Evolutionary conservation across 257 asterid species (phyloP), one percentile per base, ranked within the genome.

Genomic region (Lavandula angustifolia): DNA sequence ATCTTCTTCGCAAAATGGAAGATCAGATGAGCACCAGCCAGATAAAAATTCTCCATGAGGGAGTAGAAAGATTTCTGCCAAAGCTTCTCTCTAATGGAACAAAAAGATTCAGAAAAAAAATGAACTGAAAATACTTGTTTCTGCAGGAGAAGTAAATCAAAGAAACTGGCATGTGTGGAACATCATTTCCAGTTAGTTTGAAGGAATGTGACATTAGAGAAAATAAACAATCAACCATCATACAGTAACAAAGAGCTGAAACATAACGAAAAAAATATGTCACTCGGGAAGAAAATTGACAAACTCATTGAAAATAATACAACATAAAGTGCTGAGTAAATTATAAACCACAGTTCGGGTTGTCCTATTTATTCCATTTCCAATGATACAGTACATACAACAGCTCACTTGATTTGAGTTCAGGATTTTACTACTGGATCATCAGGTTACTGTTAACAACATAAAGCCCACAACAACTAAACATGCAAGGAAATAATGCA

Each of bases 21-120:
- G 82, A 75, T 86, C 82, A 63, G 99, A 87, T 12, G 99, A 87
- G 83, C 98, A 90, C 99, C 99, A 94, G 68, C 80, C 79, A 71
- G 99, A 79, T 58, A 94, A 58, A 76, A 94, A 94, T 60, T 83
- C 94, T 78, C 87, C 95, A 75, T 85, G 95, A 2, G 85, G 81
- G 27, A 83, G 85, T 57, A 82, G 69, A 82, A 94, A 90, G 73
- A 84, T 80, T 52, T 84, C 86, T 4, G 89, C 78, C 84, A 94
- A 79, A 73, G 79, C 86, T 68, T 90, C 92, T 13, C 97, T 86
- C 99, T 94, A 95, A 70, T 75, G 80, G 71, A 81, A 73, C 55
- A 66, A 60, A 33, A 76, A 60, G 34, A 54, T 68, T 72, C 71
- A 65, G 69, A 54, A 56, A 43, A 58, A 71, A 73, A 32, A 59